phyloP scores from a whole-genome alignment of 345 rosid genomes.

The Tarenaya hassleriana region DNA sequence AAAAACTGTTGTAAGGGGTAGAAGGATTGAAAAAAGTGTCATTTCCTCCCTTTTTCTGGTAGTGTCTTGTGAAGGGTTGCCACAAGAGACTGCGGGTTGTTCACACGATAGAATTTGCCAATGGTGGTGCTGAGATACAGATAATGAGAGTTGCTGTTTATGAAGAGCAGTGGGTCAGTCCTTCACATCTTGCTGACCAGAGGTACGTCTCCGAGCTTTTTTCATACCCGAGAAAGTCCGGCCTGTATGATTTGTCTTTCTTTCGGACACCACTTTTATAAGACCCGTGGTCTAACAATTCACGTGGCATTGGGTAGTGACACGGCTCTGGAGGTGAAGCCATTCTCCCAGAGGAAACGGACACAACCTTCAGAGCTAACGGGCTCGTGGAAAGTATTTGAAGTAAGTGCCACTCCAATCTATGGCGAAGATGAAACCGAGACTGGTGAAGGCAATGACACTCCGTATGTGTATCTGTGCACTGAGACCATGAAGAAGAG shows the following conservation, averaged over 20 bases:
- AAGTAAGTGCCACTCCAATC: conserved; percentile 74
- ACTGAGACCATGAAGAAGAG: conserved; percentile 75
- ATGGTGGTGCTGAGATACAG: conserved; percentile 77
- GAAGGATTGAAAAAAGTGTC: not conserved
- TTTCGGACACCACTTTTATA: not conserved
- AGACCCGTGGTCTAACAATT: conserved; percentile 10
- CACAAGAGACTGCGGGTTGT: conserved; percentile 87
- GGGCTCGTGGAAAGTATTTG: conserved; percentile 95
- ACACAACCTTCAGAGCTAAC: conserved; percentile 61
- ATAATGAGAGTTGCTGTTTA: conserved; percentile 89
- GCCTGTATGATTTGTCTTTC: not conserved
- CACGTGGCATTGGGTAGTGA: conserved; percentile 47
- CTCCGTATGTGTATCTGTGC: conserved; percentile 55
- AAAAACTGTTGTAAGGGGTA: no score
- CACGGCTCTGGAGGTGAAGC: conserved; percentile 44
- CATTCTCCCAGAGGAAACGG: conserved; percentile 69
- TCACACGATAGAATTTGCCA: conserved; percentile 72
- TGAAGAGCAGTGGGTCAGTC: conserved; percentile 86
- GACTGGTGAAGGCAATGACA: conserved; percentile 26
- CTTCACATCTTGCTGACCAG: conserved; percentile 44
- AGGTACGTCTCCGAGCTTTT: conserved; percentile 43
- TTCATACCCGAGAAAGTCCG: not conserved
- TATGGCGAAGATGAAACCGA: conserved; percentile 48
- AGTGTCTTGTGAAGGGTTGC: conserved; percentile 97
- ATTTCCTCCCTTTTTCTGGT: conserved; percentile 3